Percentiles rank a stretch among this genome's conserved stretches.
These are phyloP conservation scores for Pseudozyma thailandica DNA, from an alignment of 1,284 basidiomycete genomes.

Conservation along the genomic window DNA sequence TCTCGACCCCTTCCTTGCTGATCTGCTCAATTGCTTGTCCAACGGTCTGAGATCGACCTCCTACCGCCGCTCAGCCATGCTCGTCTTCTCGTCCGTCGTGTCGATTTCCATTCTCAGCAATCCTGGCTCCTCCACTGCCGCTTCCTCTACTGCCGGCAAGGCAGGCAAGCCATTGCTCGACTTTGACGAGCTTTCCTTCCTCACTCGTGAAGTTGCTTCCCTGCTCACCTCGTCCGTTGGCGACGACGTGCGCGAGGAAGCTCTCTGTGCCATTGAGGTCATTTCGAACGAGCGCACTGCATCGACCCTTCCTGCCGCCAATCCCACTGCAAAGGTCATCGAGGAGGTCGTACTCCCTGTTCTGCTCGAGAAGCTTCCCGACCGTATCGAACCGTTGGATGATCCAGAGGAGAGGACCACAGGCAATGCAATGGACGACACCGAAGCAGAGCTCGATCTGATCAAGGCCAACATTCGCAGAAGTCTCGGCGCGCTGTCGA, in stretches of 20 bases:
- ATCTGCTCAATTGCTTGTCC: conserved; percentile 54
- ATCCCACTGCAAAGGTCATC: conserved; percentile 76
- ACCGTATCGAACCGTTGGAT: conserved; percentile 36
- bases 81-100: conserved; percentile 50
- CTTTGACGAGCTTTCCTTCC: conserved; percentile 79
- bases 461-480: conserved; percentile 69
- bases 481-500: conserved; percentile 78
- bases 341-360: conserved; percentile 72
- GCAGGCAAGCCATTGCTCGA: conserved; percentile 72
- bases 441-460: conserved; percentile 32
- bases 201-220: conserved; percentile 81
- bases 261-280: conserved; percentile 35
- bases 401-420: conserved; percentile 26
- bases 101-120: conserved; percentile 49
- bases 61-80: conserved; percentile 51
- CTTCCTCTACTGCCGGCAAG: conserved; percentile 3
- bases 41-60: conserved; percentile 53
- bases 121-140: background rate
- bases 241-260: conserved; percentile 71
- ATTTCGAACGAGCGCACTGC: conserved; percentile 75
- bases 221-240: conserved; percentile 74
- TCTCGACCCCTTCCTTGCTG: conserved; percentile 51
- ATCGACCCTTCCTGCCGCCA: conserved; percentile 77
- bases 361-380: conserved; percentile 52
- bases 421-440: conserved; percentile 37